phyloP scores from a whole-genome alignment of 306 rosid species.

The Rubus idaeus region DNA sequence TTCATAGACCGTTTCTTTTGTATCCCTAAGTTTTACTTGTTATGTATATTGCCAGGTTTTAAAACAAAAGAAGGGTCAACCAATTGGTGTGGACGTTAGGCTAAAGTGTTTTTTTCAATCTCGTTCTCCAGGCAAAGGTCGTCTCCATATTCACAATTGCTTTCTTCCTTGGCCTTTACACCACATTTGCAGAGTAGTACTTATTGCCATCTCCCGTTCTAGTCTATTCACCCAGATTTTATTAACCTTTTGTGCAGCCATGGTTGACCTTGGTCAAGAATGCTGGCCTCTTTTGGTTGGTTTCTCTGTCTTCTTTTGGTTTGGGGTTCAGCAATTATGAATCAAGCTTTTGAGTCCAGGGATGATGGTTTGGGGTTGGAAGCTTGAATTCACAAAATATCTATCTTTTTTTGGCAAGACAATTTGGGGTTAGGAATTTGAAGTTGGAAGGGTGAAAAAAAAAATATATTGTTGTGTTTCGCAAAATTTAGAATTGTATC shows the following conservation, averaged over 20 bases:
- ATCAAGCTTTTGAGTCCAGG: neutral
- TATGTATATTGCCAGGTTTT: neutral
- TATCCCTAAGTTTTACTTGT: neutral
- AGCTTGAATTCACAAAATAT: neutral
- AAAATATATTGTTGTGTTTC: too few species aligned
- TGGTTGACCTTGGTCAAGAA: neutral
- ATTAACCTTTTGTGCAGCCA: neutral
- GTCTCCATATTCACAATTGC: neutral
- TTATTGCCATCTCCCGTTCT: neutral
- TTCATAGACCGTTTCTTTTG: neutral
- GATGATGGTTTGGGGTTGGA: neutral
- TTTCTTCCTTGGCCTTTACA: neutral
- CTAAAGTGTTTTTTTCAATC: neutral
- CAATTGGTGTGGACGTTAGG: neutral
- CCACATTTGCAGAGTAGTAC: neutral
- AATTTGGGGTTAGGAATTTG: too few species aligned
- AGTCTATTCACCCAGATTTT: neutral
- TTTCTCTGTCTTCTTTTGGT: neutral
- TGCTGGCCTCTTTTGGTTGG: neutral
- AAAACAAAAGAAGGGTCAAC: neutral
- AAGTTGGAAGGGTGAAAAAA: too few species aligned
- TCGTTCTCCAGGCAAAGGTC: neutral
- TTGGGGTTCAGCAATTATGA: neutral
- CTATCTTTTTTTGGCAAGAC: too few species aligned
- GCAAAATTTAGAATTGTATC: neutral